Evolutionary conservation across 306 rosid genomes (phyloP).

Genomic region (Sicyos baderoa): DNA sequence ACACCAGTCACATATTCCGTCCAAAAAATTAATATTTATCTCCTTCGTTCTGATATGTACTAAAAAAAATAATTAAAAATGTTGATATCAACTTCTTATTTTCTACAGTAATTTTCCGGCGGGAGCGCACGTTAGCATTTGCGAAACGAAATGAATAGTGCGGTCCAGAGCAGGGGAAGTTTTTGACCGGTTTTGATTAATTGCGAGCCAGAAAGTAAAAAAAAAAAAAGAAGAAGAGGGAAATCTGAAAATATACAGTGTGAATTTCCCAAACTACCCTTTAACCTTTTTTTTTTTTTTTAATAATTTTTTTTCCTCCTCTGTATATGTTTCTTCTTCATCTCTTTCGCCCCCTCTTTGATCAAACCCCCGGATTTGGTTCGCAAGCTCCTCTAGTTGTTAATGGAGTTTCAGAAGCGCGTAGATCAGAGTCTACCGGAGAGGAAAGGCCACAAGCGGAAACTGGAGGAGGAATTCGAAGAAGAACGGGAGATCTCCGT

Average conservation of each 20-base stretch:
- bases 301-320: too few relatives aligned
- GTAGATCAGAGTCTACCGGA: constrained; percentile 55
- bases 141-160: not conserved
- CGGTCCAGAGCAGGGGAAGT: constrained; percentile 15
- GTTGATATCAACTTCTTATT: too few relatives aligned
- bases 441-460: constrained; percentile 92
- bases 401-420: constrained; percentile 67
- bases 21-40: too few relatives aligned
- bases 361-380: constrained; percentile 20
- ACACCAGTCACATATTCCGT: too few relatives aligned
- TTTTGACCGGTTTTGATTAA: constrained; percentile 30
- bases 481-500: constrained; percentile 57
- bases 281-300: not conserved
- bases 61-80: too few relatives aligned
- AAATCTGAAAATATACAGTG: not conserved
- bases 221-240: not conserved
- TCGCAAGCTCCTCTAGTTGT: constrained; percentile 26
- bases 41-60: too few relatives aligned
- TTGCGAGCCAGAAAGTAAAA: constrained; percentile 6
- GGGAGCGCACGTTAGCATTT: constrained; percentile 26
- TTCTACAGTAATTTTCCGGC: not conserved
- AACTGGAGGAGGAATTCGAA: constrained; percentile 62
- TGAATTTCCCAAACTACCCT: constrained; percentile 37
- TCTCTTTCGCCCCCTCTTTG: not conserved
- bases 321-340: not conserved